Percentiles rank a stretch among this genome's conserved stretches.
Evolutionary conservation across 1,284 basidiomycete genomes (phyloP).

Genomic region (Trichosporon inkin): DNA sequence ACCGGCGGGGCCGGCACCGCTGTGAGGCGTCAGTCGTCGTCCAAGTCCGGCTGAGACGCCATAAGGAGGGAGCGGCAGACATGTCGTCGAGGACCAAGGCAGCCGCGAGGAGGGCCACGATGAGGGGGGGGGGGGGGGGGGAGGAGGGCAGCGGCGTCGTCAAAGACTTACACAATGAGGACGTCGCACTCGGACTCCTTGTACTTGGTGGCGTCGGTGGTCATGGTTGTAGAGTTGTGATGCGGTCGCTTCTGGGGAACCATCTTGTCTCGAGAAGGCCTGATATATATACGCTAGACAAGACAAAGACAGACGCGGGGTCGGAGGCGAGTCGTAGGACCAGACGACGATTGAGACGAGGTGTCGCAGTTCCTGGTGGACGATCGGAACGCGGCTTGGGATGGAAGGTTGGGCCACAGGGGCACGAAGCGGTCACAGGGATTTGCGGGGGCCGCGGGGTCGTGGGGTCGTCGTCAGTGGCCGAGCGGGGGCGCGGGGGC

Average conservation of each 20-base stretch:
- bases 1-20: slow-evolving; percentile 19
- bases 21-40: not conserved
- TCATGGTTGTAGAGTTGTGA: slow-evolving; percentile 6
- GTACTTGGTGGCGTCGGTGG: slow-evolving; percentile 8
- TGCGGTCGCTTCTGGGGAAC: slow-evolving; percentile 7
- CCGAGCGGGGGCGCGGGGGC: not conserved
- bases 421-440: not conserved
- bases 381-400: not conserved
- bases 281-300: not conserved
- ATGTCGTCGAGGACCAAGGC: not conserved
- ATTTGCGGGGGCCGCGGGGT: not conserved
- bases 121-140: no score
- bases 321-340: not conserved
- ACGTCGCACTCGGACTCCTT: slow-evolving; percentile 16
- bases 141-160: no score
- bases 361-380: no score
- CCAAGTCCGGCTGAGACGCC: no score
- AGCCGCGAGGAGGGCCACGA: no score
- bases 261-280: not conserved
- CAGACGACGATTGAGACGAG: not conserved
- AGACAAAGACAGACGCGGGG: not conserved
- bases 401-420: not conserved
- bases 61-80: not conserved
- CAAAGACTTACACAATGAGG: slow-evolving; percentile 10
- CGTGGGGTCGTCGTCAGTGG: not conserved